These are phyloP conservation scores for Penicillium angulare DNA, from an alignment of 495 filamentous ascomycete genomes.

Conservation along the genomic window DNA sequence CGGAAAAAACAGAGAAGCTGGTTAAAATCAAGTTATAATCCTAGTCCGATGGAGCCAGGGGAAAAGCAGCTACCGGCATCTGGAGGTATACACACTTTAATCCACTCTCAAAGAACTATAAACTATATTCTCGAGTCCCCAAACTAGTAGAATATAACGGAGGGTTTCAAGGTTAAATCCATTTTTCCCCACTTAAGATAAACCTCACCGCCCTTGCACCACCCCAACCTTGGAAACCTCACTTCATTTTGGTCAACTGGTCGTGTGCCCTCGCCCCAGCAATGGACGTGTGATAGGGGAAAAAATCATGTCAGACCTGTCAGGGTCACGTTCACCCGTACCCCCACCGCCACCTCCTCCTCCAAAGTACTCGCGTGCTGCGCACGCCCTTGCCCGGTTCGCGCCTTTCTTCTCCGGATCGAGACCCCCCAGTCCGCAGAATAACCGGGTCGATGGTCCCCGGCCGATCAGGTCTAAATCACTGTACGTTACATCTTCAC, in stretches of 20 bases:
- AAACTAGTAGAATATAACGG: neutral
- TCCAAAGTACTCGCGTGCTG: conserved; percentile 50
- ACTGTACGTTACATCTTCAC: conserved; percentile 32
- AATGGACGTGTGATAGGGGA: conserved; percentile 25
- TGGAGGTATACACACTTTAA: too few species aligned
- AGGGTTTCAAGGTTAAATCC: neutral
- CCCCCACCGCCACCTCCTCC: conserved; percentile 53
- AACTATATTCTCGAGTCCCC: neutral
- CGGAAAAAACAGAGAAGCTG: neutral
- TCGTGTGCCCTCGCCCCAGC: conserved; percentile 22
- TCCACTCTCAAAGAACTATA: neutral
- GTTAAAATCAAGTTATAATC: too few species aligned
- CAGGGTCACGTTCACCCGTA: conserved; percentile 34
- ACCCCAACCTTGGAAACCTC: neutral
- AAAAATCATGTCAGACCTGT: conserved; percentile 45
- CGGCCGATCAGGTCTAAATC: conserved; percentile 44
- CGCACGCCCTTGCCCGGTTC: conserved; percentile 56
- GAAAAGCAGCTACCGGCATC: too few species aligned
- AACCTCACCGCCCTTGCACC: neutral
- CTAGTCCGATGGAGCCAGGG: too few species aligned
- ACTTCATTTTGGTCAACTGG: conserved; percentile 24
- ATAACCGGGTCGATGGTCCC: conserved; percentile 34
- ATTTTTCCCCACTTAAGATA: neutral
- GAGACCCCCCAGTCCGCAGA: conserved; percentile 53
- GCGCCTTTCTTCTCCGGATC: conserved; percentile 57